A percentile compares a stretch with the other conserved stretches of the same genome.
Evolutionary conservation across 345 rosid species (phyloP).

Genomic region (Reutealis trisperma): DNA sequence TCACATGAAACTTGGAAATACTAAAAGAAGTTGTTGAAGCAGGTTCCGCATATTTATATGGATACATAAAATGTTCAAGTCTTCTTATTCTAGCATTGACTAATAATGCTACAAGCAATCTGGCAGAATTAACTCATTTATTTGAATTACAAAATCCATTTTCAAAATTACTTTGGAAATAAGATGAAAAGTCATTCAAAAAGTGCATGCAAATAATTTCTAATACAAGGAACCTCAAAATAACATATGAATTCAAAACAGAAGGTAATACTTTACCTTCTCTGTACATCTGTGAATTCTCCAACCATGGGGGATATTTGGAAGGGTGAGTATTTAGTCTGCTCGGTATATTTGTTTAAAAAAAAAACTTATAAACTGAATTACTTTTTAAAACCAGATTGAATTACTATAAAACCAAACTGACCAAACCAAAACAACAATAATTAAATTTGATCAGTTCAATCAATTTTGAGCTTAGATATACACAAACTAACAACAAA

Average conservation of each 20-base stretch:
- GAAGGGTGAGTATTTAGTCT: too few species aligned
- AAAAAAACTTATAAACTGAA: too few species aligned
- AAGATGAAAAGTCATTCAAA: not conserved
- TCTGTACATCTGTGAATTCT: not conserved
- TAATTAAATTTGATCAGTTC: too few species aligned
- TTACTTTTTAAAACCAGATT: too few species aligned
- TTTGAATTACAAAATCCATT: not conserved
- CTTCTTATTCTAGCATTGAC: not conserved
- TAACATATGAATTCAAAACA: not conserved
- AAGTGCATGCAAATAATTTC: not conserved
- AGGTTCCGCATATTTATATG: not conserved
- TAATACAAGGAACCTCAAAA: not conserved
- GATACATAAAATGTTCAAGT: not conserved
- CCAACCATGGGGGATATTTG: too few species aligned
- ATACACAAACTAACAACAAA: too few species aligned
- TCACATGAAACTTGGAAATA: not conserved
- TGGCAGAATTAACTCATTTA: not conserved
- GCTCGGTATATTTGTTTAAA: too few species aligned
- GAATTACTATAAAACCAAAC: too few species aligned
- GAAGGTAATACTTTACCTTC: not conserved
- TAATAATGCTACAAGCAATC: not conserved
- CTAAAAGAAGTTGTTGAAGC: not conserved
- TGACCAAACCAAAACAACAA: too few species aligned
- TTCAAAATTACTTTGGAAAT: not conserved
- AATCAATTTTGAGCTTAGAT: too few species aligned